phyloP scores from a whole-genome alignment of 768 basidiomycete genomes.

The Amanita phalloides region DNA sequence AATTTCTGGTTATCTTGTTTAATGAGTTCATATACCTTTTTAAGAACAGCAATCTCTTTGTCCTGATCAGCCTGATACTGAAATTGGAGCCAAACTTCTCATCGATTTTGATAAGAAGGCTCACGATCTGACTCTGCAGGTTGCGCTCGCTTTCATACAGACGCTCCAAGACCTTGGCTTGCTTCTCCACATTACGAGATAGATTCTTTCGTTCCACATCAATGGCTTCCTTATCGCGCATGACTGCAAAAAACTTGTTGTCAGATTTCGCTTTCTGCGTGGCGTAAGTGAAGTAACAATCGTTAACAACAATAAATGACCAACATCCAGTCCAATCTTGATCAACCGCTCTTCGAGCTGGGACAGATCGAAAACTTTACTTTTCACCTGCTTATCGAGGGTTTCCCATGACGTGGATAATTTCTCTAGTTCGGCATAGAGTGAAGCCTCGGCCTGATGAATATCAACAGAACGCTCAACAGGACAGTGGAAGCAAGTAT shows the following conservation, averaged over 20 bases:
- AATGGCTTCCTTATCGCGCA: slow-evolving; percentile 81
- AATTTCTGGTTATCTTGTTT: slow-evolving; percentile 23
- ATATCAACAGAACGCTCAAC: slow-evolving; percentile 6
- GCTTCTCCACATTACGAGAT: slow-evolving; percentile 35
- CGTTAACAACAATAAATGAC: slow-evolving; percentile 12
- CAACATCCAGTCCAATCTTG: slow-evolving; percentile 59
- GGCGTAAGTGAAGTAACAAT: not conserved
- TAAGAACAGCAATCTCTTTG: slow-evolving; percentile 27
- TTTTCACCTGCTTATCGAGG: slow-evolving; percentile 70
- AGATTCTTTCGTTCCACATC: slow-evolving; percentile 67
- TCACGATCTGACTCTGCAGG: slow-evolving; percentile 48
- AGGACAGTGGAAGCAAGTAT: slow-evolving; percentile 11
- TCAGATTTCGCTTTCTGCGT: slow-evolving; percentile 88
- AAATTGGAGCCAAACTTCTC: not conserved
- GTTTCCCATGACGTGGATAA: slow-evolving; percentile 82
- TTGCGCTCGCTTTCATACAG: slow-evolving; percentile 54
- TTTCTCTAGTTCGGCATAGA: slow-evolving; percentile 80
- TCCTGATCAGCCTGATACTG: slow-evolving; percentile 27
- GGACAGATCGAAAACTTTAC: slow-evolving; percentile 77
- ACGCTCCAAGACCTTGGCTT: slow-evolving; percentile 49
- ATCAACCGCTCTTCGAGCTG: slow-evolving; percentile 62
- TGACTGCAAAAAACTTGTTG: slow-evolving; percentile 86
- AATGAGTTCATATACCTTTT: slow-evolving; percentile 17
- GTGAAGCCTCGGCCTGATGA: slow-evolving; percentile 54
- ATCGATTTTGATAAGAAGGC: slow-evolving; percentile 10